A percentile compares a stretch with the other conserved stretches of the same genome.
phyloP scores from a whole-genome alignment of 2,329 filamentous ascomycete genomes.

The Leptographium galeiforme region DNA sequence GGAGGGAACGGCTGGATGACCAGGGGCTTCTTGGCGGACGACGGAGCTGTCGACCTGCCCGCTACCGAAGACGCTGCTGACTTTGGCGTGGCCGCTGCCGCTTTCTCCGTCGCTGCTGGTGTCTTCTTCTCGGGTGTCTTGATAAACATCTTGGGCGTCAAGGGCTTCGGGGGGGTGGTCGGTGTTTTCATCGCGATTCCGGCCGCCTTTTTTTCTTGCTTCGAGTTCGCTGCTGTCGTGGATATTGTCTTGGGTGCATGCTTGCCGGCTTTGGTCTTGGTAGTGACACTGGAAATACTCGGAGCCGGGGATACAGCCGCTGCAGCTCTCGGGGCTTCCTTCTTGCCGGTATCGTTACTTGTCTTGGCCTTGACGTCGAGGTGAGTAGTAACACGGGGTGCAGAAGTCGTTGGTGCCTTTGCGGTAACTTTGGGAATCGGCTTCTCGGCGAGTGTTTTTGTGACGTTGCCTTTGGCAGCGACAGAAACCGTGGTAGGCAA shows the following conservation, averaged over 20 bases:
- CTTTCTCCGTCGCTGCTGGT: neutral
- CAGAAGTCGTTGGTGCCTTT: neutral
- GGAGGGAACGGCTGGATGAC: conserved; percentile 24
- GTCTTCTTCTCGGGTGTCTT: conserved; percentile 24
- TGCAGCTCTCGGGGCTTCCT: neutral
- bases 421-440: neutral
- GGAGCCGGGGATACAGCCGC: neutral
- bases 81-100: conserved; percentile 14
- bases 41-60: conserved; percentile 19
- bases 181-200: conserved; percentile 21
- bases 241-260: conserved; percentile 18
- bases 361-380: neutral
- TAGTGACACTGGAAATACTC: neutral
- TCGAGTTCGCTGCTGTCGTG: conserved; percentile 19
- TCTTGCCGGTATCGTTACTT: neutral
- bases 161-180: conserved; percentile 20
- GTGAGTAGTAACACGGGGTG: neutral
- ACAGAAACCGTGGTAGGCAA: neutral
- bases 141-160: conserved; percentile 14
- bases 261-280: neutral
- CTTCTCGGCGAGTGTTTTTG: neutral
- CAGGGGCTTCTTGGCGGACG: conserved; percentile 28
- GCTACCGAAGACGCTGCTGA: conserved; percentile 9
- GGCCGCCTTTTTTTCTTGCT: conserved; percentile 22
- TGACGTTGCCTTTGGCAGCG: neutral